Conservation (phyloP, 345 rosid genomes). For the Eucalyptus grandis region DNA sequence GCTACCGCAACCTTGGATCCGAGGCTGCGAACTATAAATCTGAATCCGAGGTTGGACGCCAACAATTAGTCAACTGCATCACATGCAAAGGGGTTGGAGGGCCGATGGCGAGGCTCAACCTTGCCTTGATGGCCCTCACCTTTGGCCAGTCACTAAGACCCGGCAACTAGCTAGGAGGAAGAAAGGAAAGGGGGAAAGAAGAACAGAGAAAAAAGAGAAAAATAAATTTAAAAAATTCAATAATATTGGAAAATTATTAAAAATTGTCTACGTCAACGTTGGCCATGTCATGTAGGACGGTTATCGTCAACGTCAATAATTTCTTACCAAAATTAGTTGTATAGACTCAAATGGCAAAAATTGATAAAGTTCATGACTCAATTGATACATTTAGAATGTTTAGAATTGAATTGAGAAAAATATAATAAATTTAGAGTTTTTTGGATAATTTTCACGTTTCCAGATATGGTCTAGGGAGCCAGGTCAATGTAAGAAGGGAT, state of each 20-base stretch:
- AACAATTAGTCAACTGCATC: background rate
- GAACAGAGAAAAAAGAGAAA: background rate
- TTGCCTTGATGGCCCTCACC: background rate
- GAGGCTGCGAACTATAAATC: background rate
- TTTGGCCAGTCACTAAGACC: background rate
- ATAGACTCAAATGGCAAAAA: too few relatives aligned
- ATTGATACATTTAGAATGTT: too few relatives aligned
- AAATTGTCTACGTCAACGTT: fast-evolving
- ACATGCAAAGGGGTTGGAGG: background rate
- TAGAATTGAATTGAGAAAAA: fast-evolving
- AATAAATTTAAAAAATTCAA: too few relatives aligned
- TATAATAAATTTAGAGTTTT: too few relatives aligned
- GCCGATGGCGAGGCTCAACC: background rate
- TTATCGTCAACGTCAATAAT: fast-evolving
- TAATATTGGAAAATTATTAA: too few relatives aligned
- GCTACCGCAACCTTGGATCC: background rate
- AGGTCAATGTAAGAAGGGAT: background rate
- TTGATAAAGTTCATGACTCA: background rate
- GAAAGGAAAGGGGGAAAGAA: background rate
- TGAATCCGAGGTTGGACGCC: background rate
- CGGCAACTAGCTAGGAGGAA: background rate
- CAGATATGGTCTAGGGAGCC: background rate
- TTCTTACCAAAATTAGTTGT: fast-evolving
- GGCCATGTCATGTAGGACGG: fast-evolving
- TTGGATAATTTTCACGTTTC: background rate